Base-by-base conservation (phyloP, 345 rosid genomes). In the Rhodamnia argentea region DNA sequence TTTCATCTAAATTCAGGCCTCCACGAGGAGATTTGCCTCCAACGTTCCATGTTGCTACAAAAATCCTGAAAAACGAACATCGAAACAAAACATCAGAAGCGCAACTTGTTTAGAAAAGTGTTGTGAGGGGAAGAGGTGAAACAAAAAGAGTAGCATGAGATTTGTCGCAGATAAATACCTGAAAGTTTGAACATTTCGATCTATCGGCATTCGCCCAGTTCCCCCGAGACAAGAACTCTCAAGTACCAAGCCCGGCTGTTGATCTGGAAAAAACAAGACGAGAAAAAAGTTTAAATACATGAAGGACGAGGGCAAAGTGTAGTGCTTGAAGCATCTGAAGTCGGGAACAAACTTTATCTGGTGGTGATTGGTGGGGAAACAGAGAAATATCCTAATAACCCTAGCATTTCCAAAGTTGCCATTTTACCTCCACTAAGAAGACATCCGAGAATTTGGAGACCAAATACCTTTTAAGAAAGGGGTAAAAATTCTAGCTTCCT, bases 31-130 rank as follows among this genome's bases (percentile, higher is more conserved):
- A 91, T 89, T 94, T 96, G 51, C 99, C 99, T 85, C 98, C 99
- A 3, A 93, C 98, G 88, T 97, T 97, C 99, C 99, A 97, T 87
- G 99, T 97, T 3, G 96, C 96, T n/a, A 97, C 98, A 83, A 94
- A 97, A 88, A 94, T 94, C 86, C 99, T 96, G 75, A 62, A 55
- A 37, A 74, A 24, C 26, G 57, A 91, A 83, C 83, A 56, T 47
- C 55, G 58, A 52, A 74, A 57, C 81, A 82, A 76, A 44, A 12
- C 47, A 82, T 37, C 75, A 24, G 29, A 59, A 13, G 56, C 14
- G 26, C 53, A 44, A 47, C 32, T 24, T 27, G 42, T 16, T n/a
- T 4, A 83, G 60, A 87, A 59, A 37, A 37, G 15, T 42, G 8
- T 75, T 26, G 13, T 52, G 55, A 82, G 27, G 55, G 55, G 37